These are phyloP conservation scores for Trichoderma afroharzianum DNA, from an alignment of 2,329 filamentous ascomycete genomes.

Conservation along the genomic window DNA sequence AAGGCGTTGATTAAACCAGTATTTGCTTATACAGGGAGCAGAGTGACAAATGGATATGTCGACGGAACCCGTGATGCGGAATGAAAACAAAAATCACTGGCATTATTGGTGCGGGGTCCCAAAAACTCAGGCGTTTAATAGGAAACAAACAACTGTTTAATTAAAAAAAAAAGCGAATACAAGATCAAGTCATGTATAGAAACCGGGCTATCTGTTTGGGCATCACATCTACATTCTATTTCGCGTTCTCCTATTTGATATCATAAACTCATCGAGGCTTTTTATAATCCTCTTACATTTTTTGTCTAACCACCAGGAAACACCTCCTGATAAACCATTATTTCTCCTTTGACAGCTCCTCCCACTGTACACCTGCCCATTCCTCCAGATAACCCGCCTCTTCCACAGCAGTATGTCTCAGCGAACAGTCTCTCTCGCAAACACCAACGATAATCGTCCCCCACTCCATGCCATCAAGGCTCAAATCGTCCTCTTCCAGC, in stretches of 20 bases:
- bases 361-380: constrained; percentile 98
- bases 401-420: constrained; percentile 53
- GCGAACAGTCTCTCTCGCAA: constrained; percentile 74
- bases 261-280: not conserved
- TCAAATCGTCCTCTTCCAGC: constrained; percentile 72
- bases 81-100: constrained; percentile 19
- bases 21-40: constrained; percentile 21
- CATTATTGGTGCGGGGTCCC: constrained; percentile 31
- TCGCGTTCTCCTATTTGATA: constrained; percentile 21
- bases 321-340: constrained; percentile 15
- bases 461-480: constrained; percentile 93
- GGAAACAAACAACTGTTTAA: constrained; percentile 29
- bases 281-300: not conserved
- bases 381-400: constrained; percentile 82
- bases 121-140: constrained; percentile 35
- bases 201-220: constrained; percentile 24
- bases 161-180: constrained; percentile 30
- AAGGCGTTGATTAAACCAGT: constrained; percentile 21
- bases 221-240: not conserved
- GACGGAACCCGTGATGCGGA: constrained; percentile 28
- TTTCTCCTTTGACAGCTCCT: constrained; percentile 58
- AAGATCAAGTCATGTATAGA: constrained; percentile 30
- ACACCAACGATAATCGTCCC: constrained; percentile 86
- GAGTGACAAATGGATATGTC: constrained; percentile 27
- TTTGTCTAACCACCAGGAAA: not conserved